These are phyloP conservation scores for Basipetospora chlamydospora DNA, from an alignment of 2,329 filamentous ascomycete genomes.

Conservation along the genomic window DNA sequence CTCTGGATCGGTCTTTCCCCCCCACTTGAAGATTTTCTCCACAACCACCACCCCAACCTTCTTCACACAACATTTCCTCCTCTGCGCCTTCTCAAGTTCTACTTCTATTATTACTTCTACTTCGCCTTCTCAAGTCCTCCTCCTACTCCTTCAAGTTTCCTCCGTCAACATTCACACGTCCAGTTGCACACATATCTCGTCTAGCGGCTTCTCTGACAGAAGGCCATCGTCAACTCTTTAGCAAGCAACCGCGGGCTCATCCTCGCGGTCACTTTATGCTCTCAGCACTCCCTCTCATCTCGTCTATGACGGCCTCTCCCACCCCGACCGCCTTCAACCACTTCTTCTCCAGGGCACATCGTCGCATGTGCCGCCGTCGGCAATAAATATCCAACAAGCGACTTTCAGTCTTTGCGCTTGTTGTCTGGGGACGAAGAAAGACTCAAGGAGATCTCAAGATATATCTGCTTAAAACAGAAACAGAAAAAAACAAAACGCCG, in stretches of 20 bases:
- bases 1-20: too few relatives aligned
- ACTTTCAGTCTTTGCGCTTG: conserved; percentile 57
- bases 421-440: conserved; percentile 41
- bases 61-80: too few relatives aligned
- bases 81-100: too few relatives aligned
- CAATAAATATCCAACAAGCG: conserved; percentile 37
- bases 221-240: too few relatives aligned
- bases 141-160: too few relatives aligned
- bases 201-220: too few relatives aligned
- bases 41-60: too few relatives aligned
- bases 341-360: conserved; percentile 18
- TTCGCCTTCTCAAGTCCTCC: too few relatives aligned
- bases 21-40: too few relatives aligned
- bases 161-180: too few relatives aligned
- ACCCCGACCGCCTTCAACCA: conserved; percentile 8
- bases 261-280: not conserved
- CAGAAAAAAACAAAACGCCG: conserved; percentile 6
- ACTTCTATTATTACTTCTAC: too few relatives aligned
- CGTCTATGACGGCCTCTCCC: conserved; percentile 9
- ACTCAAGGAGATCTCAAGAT: conserved; percentile 20
- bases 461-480: conserved; percentile 4
- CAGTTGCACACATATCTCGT: too few relatives aligned
- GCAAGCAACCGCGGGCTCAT: not conserved
- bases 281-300: not conserved
- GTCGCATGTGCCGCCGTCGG: conserved; percentile 26